Percentiles rank a stretch among this genome's conserved stretches.
Evolutionary conservation across 768 basidiomycete genomes (phyloP).

Genomic region (Hygrophorus russula): DNA sequence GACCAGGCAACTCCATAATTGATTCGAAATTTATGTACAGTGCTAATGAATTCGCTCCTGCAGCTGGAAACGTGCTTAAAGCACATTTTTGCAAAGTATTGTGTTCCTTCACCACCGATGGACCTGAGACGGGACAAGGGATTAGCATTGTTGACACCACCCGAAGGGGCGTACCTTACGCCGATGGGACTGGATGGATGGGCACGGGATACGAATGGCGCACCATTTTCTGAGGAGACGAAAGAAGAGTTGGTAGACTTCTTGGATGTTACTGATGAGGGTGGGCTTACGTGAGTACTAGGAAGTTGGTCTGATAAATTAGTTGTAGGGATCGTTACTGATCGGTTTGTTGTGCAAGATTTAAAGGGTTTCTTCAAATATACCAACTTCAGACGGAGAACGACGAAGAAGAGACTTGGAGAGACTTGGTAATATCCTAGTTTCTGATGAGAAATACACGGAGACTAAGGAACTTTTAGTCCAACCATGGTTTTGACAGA

Average conservation of each 20-base stretch:
- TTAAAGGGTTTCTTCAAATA: slow-evolving; percentile 73
- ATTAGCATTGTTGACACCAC: slow-evolving; percentile 30
- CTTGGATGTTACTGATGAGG: slow-evolving; percentile 63
- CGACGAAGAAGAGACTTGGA: slow-evolving; percentile 79
- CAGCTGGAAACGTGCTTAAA: slow-evolving; percentile 61
- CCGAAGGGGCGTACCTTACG: slow-evolving; percentile 46
- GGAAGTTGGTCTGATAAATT: neutral
- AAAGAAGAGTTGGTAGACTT: slow-evolving; percentile 71
- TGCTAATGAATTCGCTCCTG: neutral
- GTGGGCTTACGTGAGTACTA: slow-evolving; percentile 62
- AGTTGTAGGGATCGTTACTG: neutral
- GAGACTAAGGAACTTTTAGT: slow-evolving; percentile 24
- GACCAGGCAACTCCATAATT: slow-evolving; percentile 32
- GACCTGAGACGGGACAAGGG: slow-evolving; percentile 13
- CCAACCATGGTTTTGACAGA: slow-evolving; percentile 69
- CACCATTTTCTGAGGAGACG: slow-evolving; percentile 63
- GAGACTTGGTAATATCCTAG: slow-evolving; percentile 50
- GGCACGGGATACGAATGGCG: slow-evolving; percentile 76
- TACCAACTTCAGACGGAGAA: slow-evolving; percentile 81
- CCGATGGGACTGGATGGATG: slow-evolving; percentile 58
- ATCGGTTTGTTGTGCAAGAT: slow-evolving; percentile 31
- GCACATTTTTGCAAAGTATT: slow-evolving; percentile 75
- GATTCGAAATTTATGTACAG: neutral
- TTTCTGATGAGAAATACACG: neutral
- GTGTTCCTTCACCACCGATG: slow-evolving; percentile 31